These are phyloP conservation scores for Agaricus subrufescens DNA, from an alignment of 768 basidiomycete species.

Conservation along the genomic window DNA sequence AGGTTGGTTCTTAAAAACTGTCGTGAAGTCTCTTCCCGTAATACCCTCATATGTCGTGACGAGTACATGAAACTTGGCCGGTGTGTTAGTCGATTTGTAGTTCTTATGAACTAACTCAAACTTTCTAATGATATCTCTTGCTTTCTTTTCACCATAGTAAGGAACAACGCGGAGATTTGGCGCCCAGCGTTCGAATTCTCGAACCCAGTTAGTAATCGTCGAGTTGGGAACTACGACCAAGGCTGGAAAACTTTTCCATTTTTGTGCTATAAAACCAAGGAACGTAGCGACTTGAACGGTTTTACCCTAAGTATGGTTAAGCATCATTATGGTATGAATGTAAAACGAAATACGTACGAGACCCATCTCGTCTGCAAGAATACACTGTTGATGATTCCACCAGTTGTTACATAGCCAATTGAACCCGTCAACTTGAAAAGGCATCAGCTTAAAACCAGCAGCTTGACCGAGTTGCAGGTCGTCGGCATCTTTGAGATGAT, in stretches of 20 bases:
- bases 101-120: constrained; percentile 74
- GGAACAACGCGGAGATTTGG: constrained; percentile 75
- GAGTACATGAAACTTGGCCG: constrained; percentile 81
- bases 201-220: constrained; percentile 91
- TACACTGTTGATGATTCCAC: constrained; percentile 82
- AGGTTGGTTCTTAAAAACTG: constrained; percentile 76
- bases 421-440: constrained; percentile 85
- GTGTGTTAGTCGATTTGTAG: constrained; percentile 34
- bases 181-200: constrained; percentile 89
- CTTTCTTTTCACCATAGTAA: constrained; percentile 75
- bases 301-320: constrained; percentile 54
- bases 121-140: constrained; percentile 74
- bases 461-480: constrained; percentile 69
- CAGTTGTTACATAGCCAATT: constrained; percentile 87
- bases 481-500: constrained; percentile 43
- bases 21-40: constrained; percentile 62
- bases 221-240: constrained; percentile 96
- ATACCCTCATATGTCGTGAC: constrained; percentile 92
- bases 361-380: constrained; percentile 98
- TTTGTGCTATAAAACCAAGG: constrained; percentile 58
- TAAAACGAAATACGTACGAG: constrained; percentile 39
- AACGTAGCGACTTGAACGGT: constrained; percentile 91
- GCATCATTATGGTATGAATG: background rate
- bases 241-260: constrained; percentile 65
- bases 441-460: constrained; percentile 66